phyloP scores from a whole-genome alignment of 176 grass and related monocot genomes.

The Paspalum notatum region DNA sequence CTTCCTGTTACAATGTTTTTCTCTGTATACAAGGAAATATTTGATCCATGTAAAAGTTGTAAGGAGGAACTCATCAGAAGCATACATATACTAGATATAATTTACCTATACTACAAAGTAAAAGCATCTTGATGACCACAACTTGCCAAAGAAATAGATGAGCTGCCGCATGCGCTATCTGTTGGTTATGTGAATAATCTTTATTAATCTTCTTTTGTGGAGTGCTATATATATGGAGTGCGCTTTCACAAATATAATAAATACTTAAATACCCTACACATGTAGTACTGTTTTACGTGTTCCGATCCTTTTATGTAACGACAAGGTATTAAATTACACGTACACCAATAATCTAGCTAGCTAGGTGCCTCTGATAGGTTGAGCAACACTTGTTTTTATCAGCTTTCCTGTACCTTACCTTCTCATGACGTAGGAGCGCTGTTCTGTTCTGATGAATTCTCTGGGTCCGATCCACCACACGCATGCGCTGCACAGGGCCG shows the following conservation, averaged over 20 bases:
- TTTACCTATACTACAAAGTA: slow-evolving; percentile 32
- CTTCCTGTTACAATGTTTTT: background rate
- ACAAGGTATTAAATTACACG: slow-evolving; percentile 18
- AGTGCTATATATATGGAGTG: background rate
- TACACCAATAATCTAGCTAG: slow-evolving; percentile 7
- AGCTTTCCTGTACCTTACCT: background rate
- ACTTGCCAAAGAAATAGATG: slow-evolving; percentile 26
- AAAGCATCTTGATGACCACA: background rate
- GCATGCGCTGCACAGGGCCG: too few species aligned
- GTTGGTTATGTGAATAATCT: slow-evolving; percentile 21
- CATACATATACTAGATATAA: background rate
- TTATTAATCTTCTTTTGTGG: background rate
- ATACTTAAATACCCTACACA: slow-evolving; percentile 14
- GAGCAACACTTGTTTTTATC: slow-evolving; percentile 6
- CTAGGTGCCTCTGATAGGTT: background rate
- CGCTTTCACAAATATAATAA: slow-evolving; percentile 25
- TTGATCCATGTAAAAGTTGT: background rate
- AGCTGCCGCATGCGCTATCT: slow-evolving; percentile 2
- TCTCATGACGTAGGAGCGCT: background rate
- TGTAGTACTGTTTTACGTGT: background rate
- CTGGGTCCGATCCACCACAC: too few species aligned
- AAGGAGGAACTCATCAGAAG: background rate
- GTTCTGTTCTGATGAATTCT: too few species aligned
- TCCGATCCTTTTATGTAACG: slow-evolving; percentile 9
- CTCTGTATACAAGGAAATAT: background rate